phyloP scores from a whole-genome alignment of 306 rosid genomes.

The Spatholobus suberectus region DNA sequence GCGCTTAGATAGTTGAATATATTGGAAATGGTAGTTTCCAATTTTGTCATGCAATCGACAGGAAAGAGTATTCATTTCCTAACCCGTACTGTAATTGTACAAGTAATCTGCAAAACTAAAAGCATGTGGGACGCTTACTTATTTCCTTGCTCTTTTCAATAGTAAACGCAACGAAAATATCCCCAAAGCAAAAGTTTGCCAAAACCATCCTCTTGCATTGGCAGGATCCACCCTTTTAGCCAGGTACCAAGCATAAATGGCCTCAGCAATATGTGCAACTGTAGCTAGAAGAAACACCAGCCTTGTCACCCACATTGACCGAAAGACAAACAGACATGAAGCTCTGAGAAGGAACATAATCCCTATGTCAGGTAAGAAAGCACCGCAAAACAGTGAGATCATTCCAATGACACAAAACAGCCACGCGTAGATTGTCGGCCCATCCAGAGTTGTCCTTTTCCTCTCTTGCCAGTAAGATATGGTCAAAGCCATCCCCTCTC shows the following conservation, averaged over 20 bases:
- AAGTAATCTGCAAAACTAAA: background rate
- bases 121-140: background rate
- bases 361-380: conserved; percentile 74
- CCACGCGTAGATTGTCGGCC: conserved; percentile 82
- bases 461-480: conserved; percentile 86
- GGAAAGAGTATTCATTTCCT: background rate
- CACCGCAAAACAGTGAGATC: conserved; percentile 67
- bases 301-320: conserved; percentile 65
- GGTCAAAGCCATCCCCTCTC: conserved; percentile 89
- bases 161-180: conserved; percentile 78
- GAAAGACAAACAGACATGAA: conserved; percentile 58
- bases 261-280: conserved; percentile 63
- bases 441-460: conserved; percentile 69
- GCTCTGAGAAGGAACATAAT: conserved; percentile 64
- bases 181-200: conserved; percentile 83
- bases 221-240: conserved; percentile 82
- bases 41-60: background rate
- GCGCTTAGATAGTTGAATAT: background rate
- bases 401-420: conserved; percentile 69
- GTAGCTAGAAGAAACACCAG: conserved; percentile 53
- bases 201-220: conserved; percentile 83
- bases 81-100: background rate
- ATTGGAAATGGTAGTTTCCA: background rate
- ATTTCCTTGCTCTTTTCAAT: conserved; percentile 62
- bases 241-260: conserved; percentile 72